A percentile compares a stretch with the other conserved stretches of the same genome.
phyloP scores from a whole-genome alignment of 2,329 filamentous ascomycete genomes.

The Stromatinia cepivora region DNA sequence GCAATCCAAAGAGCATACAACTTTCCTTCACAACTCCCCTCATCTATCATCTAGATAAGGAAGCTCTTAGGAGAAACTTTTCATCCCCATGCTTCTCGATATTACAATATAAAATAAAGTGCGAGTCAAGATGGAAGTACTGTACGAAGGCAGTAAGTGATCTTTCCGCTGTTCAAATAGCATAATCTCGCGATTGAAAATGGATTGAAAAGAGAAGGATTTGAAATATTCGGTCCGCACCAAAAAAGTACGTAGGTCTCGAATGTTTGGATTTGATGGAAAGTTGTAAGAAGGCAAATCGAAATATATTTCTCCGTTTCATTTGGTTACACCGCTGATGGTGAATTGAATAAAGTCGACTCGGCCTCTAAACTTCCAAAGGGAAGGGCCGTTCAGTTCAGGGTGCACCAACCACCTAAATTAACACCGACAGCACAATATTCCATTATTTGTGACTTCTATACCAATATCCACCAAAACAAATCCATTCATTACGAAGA shows the following conservation, averaged over 20 bases:
- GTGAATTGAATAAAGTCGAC: not conserved
- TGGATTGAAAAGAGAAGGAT: not conserved
- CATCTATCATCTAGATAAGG: not conserved
- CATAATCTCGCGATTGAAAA: not conserved
- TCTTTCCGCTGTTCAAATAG: not conserved
- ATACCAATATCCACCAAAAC: constrained; percentile 20
- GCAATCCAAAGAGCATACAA: not conserved
- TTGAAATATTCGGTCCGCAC: not conserved
- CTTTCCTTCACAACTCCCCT: not conserved
- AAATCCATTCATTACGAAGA: not conserved
- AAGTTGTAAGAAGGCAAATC: not conserved
- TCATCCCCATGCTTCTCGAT: not conserved
- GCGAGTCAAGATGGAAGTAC: not conserved
- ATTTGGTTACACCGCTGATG: not conserved
- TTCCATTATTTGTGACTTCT: not conserved
- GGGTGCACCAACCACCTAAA: not conserved
- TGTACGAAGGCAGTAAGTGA: not conserved
- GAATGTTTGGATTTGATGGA: not conserved
- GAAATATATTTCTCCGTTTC: constrained; percentile 5
- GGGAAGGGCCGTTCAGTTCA: not conserved
- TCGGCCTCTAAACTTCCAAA: not conserved
- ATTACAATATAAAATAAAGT: not conserved
- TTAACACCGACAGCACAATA: not conserved
- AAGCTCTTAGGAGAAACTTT: constrained; percentile 8
- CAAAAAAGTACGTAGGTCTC: not conserved